Evolutionary conservation across 2,329 filamentous ascomycete genomes (phyloP).

Genomic region (Kalmusia sp.): DNA sequence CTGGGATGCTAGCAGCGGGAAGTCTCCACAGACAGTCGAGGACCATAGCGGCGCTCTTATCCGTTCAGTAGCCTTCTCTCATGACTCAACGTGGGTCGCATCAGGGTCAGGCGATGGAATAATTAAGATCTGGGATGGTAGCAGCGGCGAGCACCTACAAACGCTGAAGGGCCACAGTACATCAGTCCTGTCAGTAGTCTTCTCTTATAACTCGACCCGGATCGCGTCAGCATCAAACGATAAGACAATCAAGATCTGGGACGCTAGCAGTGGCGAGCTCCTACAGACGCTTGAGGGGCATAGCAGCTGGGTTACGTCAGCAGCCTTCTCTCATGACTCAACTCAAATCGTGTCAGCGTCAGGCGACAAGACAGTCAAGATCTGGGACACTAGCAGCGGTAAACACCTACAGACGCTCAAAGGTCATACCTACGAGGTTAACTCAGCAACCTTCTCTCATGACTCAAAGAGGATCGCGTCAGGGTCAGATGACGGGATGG

Average conservation of each 20-base stretch:
- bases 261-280: too few species aligned
- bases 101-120: too few species aligned
- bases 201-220: not conserved
- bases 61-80: too few species aligned
- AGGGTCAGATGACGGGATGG: too few species aligned
- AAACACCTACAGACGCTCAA: not conserved
- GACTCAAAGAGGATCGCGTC: too few species aligned
- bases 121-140: not conserved
- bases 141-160: not conserved
- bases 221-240: conserved; percentile 26
- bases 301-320: conserved; percentile 53
- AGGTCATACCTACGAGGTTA: too few species aligned
- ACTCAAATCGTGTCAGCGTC: not conserved
- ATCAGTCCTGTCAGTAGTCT: conserved; percentile 16
- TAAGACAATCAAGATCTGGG: too few species aligned
- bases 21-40: too few species aligned
- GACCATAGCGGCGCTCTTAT: too few species aligned
- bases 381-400: conserved; percentile 2
- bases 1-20: too few species aligned
- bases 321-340: conserved; percentile 46
- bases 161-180: conserved; percentile 22
- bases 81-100: too few species aligned
- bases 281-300: conserved; percentile 26
- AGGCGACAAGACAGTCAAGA: not conserved
- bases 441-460: too few species aligned